Base-by-base conservation (phyloP, 306 rosid species). In the Carpinus fangiana region DNA sequence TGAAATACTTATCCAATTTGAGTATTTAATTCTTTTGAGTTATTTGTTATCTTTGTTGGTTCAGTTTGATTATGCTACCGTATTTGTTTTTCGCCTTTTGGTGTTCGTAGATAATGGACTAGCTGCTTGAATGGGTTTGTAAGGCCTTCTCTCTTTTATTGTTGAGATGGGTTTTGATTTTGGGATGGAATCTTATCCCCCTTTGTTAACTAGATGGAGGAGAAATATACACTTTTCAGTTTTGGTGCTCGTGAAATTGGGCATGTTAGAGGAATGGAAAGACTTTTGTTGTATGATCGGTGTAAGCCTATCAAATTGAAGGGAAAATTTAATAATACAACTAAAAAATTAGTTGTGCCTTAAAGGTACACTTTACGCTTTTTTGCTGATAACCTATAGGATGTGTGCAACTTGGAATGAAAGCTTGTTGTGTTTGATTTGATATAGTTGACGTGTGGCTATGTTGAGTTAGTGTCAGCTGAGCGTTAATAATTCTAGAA, bases 111-210 rank as follows among this genome's bases (percentile, higher is more conserved):
- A 95, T 82, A 93, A 95, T 87, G 99, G 99, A 36, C 88, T 95
- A 75, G 93, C 98, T 38, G 87, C 94, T 3, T 98, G 99, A 89
- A 95, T 95, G 99, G 99, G 99, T 52, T 91, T 95, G 99, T 95
- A 93, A 93, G 99, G 75, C 80, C 88, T 84, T 81, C 69, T 47
- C 68, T 84, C 74, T 74, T 76, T 55, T 6, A 52, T 72, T 87
- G 59, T 53, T 78, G 3, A 75, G 62, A 41, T 66, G 78, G 17
- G 70, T 82, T 38, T 50, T 75, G n/a, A 26, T 51, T 70, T n/a
- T 60, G 21, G 50, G 53, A 20, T 52, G 46, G 28, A 1, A 16
- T 64, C 71, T 77, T 65, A 28, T 57, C 60, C 23, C 73, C 18
- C 14, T 72, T 67, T 61, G 3, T 31, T 23, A 59, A n/a, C 6